Conservation (phyloP, 2,329 filamentous ascomycete species). For the Endothia cerciana region DNA sequence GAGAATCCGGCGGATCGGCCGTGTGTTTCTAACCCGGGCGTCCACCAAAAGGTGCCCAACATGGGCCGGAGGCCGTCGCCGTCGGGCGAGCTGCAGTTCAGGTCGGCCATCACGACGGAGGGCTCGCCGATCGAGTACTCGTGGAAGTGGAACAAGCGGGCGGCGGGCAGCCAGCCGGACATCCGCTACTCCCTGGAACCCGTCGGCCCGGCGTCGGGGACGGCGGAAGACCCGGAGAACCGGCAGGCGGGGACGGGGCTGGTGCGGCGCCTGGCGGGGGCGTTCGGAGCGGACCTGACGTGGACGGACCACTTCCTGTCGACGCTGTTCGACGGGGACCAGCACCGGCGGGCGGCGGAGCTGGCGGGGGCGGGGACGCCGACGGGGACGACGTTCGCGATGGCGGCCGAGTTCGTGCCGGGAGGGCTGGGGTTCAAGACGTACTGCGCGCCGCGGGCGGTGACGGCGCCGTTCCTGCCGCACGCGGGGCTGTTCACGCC, state of each 20-base stretch:
- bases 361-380: neutral
- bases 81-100: constrained; percentile 1
- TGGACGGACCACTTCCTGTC: constrained; percentile 7
- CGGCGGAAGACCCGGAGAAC: neutral
- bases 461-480: neutral
- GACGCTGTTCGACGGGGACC: neutral
- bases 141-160: constrained; percentile 5
- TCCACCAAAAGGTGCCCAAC: neutral
- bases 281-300: neutral
- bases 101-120: neutral
- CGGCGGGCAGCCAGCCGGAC: neutral
- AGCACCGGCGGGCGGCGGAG: neutral
- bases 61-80: constrained; percentile 2
- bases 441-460: constrained; percentile 1
- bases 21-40: rapidly evolving
- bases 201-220: neutral
- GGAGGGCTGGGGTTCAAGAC: neutral
- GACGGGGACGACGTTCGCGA: neutral
- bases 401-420: constrained; percentile 1
- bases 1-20: too few species aligned
- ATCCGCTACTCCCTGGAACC: constrained; percentile 4
- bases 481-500: neutral
- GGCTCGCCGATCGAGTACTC: constrained; percentile 6
- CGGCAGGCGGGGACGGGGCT: neutral
- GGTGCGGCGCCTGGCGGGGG: neutral